Conservation (phyloP, 805 yeast genomes). For the Isabelozyma rhagii region DNA sequence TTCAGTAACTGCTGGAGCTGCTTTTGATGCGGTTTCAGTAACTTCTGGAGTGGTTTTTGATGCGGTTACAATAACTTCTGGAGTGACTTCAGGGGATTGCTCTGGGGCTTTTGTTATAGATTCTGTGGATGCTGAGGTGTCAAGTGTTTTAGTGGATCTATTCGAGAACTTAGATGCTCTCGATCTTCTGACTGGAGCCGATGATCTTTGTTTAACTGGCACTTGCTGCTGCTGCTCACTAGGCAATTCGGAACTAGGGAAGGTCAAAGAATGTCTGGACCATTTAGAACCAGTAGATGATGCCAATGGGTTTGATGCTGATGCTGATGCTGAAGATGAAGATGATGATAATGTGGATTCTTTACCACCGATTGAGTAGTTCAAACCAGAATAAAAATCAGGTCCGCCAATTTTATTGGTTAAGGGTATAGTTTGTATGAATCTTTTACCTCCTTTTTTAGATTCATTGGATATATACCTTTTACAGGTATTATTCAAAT, state of each 20-base stretch:
- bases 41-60: slow-evolving; percentile 2
- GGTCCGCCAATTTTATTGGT: slow-evolving; percentile 10
- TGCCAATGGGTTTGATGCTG: background rate
- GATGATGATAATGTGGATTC: background rate
- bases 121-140: slow-evolving; percentile 1
- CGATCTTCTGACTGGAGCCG: slow-evolving; percentile 19
- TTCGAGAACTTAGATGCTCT: slow-evolving; percentile 26
- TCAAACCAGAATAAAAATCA: slow-evolving; percentile 20
- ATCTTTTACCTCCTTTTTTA: slow-evolving; percentile 24
- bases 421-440: slow-evolving; percentile 33
- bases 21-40: slow-evolving; percentile 1
- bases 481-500: slow-evolving; percentile 5
- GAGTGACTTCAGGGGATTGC: background rate
- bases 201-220: slow-evolving; percentile 1
- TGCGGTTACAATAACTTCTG: slow-evolving; percentile 2
- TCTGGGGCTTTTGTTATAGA: background rate
- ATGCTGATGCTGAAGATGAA: background rate
- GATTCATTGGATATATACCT: slow-evolving; percentile 18
- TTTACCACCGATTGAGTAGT: slow-evolving; percentile 8
- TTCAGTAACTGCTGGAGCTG: slow-evolving; percentile 2
- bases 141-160: slow-evolving; percentile 6
- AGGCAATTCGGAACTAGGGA: slow-evolving; percentile 8
- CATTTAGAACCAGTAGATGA: slow-evolving; percentile 17
- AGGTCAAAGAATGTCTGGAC: slow-evolving; percentile 26
- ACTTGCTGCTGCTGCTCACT: slow-evolving; percentile 1